A percentile compares a stretch with the other conserved stretches of the same genome.
These are phyloP conservation scores for Trichoderma virens DNA, from an alignment of 495 filamentous ascomycete species.

Conservation along the genomic window DNA sequence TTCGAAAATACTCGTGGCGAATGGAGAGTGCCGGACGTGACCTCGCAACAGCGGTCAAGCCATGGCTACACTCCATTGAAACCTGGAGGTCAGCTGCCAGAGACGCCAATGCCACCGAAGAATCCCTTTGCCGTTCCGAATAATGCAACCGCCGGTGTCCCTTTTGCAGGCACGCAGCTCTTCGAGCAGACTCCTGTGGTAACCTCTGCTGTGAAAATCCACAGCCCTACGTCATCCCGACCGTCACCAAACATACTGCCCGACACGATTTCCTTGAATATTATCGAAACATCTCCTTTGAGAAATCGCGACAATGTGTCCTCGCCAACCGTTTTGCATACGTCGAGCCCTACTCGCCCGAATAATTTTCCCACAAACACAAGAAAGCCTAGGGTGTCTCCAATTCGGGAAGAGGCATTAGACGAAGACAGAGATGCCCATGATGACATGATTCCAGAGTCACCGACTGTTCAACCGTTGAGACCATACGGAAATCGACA, in stretches of 20 bases:
- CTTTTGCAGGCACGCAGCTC: conserved; percentile 35
- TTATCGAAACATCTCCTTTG: conserved; percentile 33
- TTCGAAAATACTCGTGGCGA: conserved; percentile 12
- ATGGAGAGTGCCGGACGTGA: conserved; percentile 18
- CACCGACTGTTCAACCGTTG: conserved; percentile 12
- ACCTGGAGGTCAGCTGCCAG: conserved; percentile 18
- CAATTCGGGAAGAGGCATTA: neutral
- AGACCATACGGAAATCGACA: conserved; percentile 14
- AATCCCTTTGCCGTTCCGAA: conserved; percentile 28
- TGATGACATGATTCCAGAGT: conserved; percentile 18
- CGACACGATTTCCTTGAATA: conserved; percentile 31
- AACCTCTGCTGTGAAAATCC: conserved; percentile 32
- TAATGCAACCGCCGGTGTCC: conserved; percentile 20
- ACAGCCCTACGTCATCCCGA: conserved; percentile 42
- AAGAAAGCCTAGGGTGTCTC: neutral
- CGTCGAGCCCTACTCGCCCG: conserved; percentile 26
- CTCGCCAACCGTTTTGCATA: conserved; percentile 20
- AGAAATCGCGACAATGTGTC: conserved; percentile 34
- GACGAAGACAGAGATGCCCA: too few species aligned
- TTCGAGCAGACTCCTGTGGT: conserved; percentile 35
- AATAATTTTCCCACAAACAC: neutral
- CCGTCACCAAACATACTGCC: conserved; percentile 36
- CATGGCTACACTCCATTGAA: conserved; percentile 9
- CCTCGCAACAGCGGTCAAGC: conserved; percentile 9
- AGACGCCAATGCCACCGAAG: conserved; percentile 35